Evolutionary conservation across 2,329 filamentous ascomycete genomes (phyloP).

Genomic region (Cladosporium oxysporum): DNA sequence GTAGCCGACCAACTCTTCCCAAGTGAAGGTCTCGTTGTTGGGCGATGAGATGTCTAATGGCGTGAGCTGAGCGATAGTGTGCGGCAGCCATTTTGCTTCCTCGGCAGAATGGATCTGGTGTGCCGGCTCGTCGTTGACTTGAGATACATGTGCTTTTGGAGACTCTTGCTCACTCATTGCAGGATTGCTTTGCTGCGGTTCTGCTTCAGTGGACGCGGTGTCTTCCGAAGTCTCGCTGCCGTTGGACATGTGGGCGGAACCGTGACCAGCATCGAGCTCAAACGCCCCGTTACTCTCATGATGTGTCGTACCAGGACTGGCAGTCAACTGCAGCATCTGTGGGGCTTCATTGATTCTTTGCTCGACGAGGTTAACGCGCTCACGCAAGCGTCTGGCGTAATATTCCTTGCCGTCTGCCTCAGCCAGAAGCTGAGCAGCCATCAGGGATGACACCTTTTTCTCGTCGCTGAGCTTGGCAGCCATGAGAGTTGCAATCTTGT

Average conservation of each 20-base stretch:
- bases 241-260: background rate
- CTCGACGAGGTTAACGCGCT: background rate
- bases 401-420: slow-evolving; percentile 5
- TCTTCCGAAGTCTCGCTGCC: background rate
- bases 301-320: background rate
- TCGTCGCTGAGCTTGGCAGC: background rate
- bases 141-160: background rate
- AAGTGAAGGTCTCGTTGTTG: slow-evolving; percentile 40
- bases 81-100: slow-evolving; percentile 38
- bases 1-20: slow-evolving; percentile 40
- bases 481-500: background rate
- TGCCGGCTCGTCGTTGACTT: background rate
- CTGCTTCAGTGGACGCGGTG: background rate
- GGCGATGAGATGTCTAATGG: slow-evolving; percentile 22
- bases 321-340: background rate
- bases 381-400: background rate
- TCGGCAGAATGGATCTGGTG: background rate
- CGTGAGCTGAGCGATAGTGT: slow-evolving; percentile 39
- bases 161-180: background rate
- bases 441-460: background rate
- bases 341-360: background rate
- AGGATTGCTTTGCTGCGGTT: background rate
- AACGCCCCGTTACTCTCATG: background rate
- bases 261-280: background rate
- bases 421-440: background rate